Conservation (phyloP, 306 rosid genomes). For the Mucuna pruriens region DNA sequence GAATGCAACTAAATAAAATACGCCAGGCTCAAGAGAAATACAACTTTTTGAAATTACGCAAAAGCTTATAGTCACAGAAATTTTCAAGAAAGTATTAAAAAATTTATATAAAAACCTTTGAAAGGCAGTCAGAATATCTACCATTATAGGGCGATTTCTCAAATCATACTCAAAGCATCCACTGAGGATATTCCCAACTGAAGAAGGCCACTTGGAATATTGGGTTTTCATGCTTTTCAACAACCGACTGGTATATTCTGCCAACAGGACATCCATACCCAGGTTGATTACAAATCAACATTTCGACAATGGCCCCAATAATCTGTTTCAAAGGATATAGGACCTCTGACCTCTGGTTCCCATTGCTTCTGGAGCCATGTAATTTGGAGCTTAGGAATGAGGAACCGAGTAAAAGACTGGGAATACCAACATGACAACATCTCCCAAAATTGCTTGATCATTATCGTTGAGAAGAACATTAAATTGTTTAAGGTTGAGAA, state of each 20-base stretch:
- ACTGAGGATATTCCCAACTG: too few relatives aligned
- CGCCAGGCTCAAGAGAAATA: too few relatives aligned
- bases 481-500: constrained; percentile 51
- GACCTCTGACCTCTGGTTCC: constrained; percentile 88
- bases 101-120: too few relatives aligned
- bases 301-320: constrained; percentile 89
- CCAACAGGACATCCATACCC: constrained; percentile 78
- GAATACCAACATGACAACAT: constrained; percentile 81
- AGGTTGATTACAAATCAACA: constrained; percentile 83
- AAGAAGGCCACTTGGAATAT: constrained; percentile 79
- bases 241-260: constrained; percentile 63
- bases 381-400: constrained; percentile 64
- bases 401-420: constrained; percentile 59
- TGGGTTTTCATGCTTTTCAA: constrained; percentile 73
- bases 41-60: too few relatives aligned
- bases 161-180: too few relatives aligned
- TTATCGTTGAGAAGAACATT: constrained; percentile 70
- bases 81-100: too few relatives aligned
- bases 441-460: constrained; percentile 81
- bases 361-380: constrained; percentile 98
- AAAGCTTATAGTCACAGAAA: too few relatives aligned
- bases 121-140: too few relatives aligned
- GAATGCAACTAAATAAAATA: too few relatives aligned
- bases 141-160: too few relatives aligned
- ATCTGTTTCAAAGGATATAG: constrained; percentile 81